Evolutionary conservation across 169 alveolate genomes (phyloP), one percentile per base, ranked within the genome.

Genomic region (Plasmodium adleri): DNA sequence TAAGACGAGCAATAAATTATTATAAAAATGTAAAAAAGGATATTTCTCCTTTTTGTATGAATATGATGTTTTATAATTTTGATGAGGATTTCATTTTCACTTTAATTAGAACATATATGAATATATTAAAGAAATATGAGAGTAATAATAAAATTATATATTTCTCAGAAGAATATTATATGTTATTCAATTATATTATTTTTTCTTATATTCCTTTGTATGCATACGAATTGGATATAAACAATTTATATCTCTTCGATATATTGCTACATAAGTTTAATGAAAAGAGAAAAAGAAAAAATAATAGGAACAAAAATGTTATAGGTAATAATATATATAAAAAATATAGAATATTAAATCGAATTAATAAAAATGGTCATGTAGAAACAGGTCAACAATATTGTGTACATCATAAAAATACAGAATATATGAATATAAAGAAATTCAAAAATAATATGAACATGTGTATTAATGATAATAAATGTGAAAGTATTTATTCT

Each of bases 61-160:
- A 83, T 54, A 58, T 83, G 52, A 26, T 83, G 24, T 62, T 71
- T 24, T 47, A 50, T 85, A 72, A 58, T 49, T 83, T 83, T 47
- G 74, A 83, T 32, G 74, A 73, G 28, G 91, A 83, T 63, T 58
- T 83, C 67, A 83, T 83, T 54, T 52, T 10, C 28, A 58, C 24
- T 24, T 50, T 83, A 39, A 47, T 83, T 43, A 56, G 70, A 52
- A 63, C 50, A 17, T 63, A 45, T 45, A 83, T 17, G 26, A 56
- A 52, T 20, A 45, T 83, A 68, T 63, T 83, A 63, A 83, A 71
- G 43, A 67, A 58, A 59, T 59, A 59, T 56, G 86, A 47, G 43
- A 39, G 47, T 39, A 5, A 39, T 39, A 15, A 83, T 24, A 63
- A 50, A 22, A 26, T 22, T 24, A 17, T 32, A 10, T 5, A 45